A percentile compares a stretch with the other conserved stretches of the same genome.
phyloP scores from a whole-genome alignment of 129 eudicot species.

The Helichrysum umbraculigerum region DNA sequence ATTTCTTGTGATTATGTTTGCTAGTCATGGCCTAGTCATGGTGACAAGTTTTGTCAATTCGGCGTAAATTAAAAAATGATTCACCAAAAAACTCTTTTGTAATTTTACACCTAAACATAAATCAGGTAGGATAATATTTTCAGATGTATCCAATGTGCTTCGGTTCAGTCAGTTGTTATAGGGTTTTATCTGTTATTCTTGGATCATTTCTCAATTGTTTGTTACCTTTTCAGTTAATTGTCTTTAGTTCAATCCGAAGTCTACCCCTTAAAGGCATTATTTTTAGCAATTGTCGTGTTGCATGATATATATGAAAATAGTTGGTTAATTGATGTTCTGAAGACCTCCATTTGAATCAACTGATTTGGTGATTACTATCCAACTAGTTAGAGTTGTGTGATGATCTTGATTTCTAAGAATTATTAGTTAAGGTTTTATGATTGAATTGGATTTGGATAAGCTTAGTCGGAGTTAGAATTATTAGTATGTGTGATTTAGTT shows the following conservation, averaged over 20 bases:
- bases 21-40: neutral
- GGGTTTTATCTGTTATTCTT: neutral
- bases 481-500: too few relatives aligned
- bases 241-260: neutral
- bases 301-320: neutral
- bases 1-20: constrained; percentile 1
- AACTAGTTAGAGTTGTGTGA: neutral
- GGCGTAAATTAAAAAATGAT: neutral
- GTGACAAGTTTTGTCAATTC: neutral
- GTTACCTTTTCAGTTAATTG: neutral
- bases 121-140: neutral
- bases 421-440: neutral
- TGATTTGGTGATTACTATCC: neutral
- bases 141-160: neutral
- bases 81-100: neutral
- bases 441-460: neutral
- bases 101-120: neutral
- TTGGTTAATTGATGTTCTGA: neutral
- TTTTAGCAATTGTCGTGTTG: neutral
- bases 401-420: neutral
- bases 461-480: neutral
- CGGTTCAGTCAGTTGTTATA: neutral
- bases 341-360: neutral
- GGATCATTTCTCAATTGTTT: neutral
- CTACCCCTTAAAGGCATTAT: neutral